Conservation (phyloP, 2,329 filamentous ascomycete genomes). For the Fusarium nurragi region DNA sequence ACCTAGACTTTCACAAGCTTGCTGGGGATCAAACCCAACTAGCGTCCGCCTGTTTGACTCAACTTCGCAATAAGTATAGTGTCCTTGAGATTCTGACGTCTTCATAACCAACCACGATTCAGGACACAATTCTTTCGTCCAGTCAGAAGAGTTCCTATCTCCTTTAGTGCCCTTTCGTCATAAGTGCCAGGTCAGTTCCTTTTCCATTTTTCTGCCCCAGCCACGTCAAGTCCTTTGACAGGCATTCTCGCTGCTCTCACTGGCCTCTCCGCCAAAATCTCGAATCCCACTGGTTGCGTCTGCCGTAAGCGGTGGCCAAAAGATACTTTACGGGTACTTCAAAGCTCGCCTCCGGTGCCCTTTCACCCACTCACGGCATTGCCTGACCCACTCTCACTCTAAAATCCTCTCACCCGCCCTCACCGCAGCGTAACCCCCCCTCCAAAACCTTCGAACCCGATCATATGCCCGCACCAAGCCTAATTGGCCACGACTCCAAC, state of each 20-base stretch:
- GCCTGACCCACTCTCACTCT: constrained; percentile 40
- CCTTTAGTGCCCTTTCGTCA: constrained; percentile 25
- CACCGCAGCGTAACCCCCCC: constrained; percentile 43
- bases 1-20: constrained; percentile 17
- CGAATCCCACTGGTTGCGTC: constrained; percentile 31
- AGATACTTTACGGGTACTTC: constrained; percentile 38
- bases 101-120: constrained; percentile 22
- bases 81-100: constrained; percentile 16
- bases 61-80: not conserved
- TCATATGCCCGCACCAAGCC: constrained; percentile 45
- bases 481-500: constrained; percentile 45
- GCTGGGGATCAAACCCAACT: not conserved
- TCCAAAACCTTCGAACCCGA: constrained; percentile 42
- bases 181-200: constrained; percentile 30
- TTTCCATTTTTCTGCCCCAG: constrained; percentile 28
- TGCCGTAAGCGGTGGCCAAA: constrained; percentile 41
- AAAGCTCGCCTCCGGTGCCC: not conserved
- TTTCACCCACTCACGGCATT: constrained; percentile 43
- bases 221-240: constrained; percentile 34
- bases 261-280: constrained; percentile 22
- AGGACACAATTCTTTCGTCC: constrained; percentile 17
- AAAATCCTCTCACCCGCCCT: constrained; percentile 35
- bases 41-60: constrained; percentile 4
- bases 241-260: constrained; percentile 28
- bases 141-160: constrained; percentile 12